Base-by-base conservation (phyloP, 2,329 filamentous ascomycete genomes). In the Fusarium sacchari region DNA sequence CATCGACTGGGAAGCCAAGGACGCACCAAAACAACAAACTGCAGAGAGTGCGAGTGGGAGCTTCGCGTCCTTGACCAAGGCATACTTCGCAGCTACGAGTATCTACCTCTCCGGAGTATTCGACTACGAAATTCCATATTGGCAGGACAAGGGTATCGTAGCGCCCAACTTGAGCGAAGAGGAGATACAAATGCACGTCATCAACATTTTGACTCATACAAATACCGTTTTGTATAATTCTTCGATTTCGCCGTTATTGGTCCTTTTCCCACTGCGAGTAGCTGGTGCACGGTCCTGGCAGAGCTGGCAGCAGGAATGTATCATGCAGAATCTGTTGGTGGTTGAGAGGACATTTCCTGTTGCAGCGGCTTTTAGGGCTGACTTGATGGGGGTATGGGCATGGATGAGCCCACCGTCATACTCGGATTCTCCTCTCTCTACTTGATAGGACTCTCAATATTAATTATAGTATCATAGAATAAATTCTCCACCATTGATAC, bases 81-180 rank as follows among this genome's bases (percentile, higher is more conserved):
- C 78, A 7, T 82, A 80, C 61, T 77, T 75, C 30, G 74, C 81
- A 0, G 80, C 82, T 10, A 81, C 78, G 4, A 82, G 81, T 50
- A 81, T 83, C 11, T 83, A 83, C 39, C 76, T 83, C 9, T 83
- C 82, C 0, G 82, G 81, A 1, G 75, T 80, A 6, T 83, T 81
- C 37, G 82, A 83, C 64, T 83, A 83, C 20, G 80, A 82, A 15
- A 75, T 80, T 5, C 28, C 53, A 13, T 71, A 78, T 24, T 83
- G 82, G 82, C 66, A 76, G 1, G 49, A 46, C 0, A 67, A 79
- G 15, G 75, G 58, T 2, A 66, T 81, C 7, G 8, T 52, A 1
- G 73, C 79, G 0, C 77, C 81, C 0, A 77, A 70, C 1, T 36
- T 82, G 1, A 37, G 59, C 12, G 68, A 74, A 13, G 53, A 63